Evolutionary conservation across 169 alveolate species (phyloP), one percentile per base, ranked within the genome.

Genomic region (Pseudocohnilembus persalinus): DNA sequence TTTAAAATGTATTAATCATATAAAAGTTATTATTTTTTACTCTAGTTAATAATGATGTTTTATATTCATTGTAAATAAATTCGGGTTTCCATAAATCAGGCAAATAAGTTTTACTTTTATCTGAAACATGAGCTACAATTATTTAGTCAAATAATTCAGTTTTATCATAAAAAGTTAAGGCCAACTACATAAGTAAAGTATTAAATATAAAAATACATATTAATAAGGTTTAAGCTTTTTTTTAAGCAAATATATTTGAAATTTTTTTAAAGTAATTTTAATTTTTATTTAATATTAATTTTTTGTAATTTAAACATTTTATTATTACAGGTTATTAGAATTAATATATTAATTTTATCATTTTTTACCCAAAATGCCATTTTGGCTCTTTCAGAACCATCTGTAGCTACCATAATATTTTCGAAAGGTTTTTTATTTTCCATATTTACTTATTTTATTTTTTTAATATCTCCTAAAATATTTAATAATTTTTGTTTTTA

Each of bases 91-190:
- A 82, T 35, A 73, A 78, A n/a, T 73, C 73, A 11, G 87, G 87
- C 11, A 82, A 35, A 74, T 82, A 82, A 1, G 80, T 33, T 82
- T 82, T 82, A 0, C 76, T 73, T 73, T 73, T 26, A 82, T 82
- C 87, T 73, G 87, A 73, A 1, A 82, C 87, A 74, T 82, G 87
- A 28, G 76, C 34, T n/a, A 82, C 81, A 27, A 82, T 82, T 0
- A 82, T 82, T 30, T 73, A 28, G 49, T 73, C 34, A 49, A 82
- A 82, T 29, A 82, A 30, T 11, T 73, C 73, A 74, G 73, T 73
- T 28, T 74, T 73, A 73, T 82, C 87, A 74, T 31, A 82, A 75
- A 82, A 82, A 31, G 72, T 81, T 28, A 82, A 76, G 0, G 87
- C 87, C 73, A 73, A 31, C 87, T 82, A 28, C 20, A 20, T n/a